Evolutionary conservation across 805 yeast species (phyloP).

Genomic region (Hanseniaspora taiwanica): DNA sequence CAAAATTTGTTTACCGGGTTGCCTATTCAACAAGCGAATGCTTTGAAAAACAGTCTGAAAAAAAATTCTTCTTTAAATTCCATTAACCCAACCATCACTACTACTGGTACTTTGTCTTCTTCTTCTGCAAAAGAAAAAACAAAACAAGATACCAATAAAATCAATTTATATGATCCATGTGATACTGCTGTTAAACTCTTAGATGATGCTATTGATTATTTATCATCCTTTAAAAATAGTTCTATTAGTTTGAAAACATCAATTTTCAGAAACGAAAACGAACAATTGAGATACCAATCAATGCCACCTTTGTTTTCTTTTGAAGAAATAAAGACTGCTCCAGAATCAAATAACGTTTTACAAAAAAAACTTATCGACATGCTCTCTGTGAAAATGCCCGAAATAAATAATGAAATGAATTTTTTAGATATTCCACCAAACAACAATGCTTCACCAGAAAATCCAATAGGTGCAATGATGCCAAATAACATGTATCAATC

Average conservation of each 20-base stretch:
- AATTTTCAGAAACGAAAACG: constrained; percentile 15
- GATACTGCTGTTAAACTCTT: constrained; percentile 33
- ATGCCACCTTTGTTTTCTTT: constrained; percentile 40
- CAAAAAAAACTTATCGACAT: constrained; percentile 24
- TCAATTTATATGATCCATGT: constrained; percentile 35
- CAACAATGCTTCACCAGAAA: background rate
- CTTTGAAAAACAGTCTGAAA: constrained; percentile 9
- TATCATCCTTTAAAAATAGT: constrained; percentile 27
- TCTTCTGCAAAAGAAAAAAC: constrained; percentile 20
- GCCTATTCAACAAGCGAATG: constrained; percentile 13
- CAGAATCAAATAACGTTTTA: constrained; percentile 22
- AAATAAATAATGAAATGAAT: constrained; percentile 7
- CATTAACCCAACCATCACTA: too few relatives aligned
- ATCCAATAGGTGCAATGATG: background rate
- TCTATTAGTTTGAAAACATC: constrained; percentile 27
- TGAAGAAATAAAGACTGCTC: constrained; percentile 23
- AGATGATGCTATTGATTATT: constrained; percentile 32
- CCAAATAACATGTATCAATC: constrained; percentile 4
- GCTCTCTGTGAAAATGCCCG: constrained; percentile 24
- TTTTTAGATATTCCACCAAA: too few relatives aligned
- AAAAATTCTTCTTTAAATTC: too few relatives aligned
- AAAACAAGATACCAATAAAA: constrained; percentile 23
- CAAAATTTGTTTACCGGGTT: constrained; percentile 8
- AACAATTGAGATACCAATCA: constrained; percentile 8
- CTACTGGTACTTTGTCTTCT: too few relatives aligned